These are phyloP conservation scores for Alternaria brassicae DNA, from an alignment of 2,329 filamentous ascomycete species.

Conservation along the genomic window DNA sequence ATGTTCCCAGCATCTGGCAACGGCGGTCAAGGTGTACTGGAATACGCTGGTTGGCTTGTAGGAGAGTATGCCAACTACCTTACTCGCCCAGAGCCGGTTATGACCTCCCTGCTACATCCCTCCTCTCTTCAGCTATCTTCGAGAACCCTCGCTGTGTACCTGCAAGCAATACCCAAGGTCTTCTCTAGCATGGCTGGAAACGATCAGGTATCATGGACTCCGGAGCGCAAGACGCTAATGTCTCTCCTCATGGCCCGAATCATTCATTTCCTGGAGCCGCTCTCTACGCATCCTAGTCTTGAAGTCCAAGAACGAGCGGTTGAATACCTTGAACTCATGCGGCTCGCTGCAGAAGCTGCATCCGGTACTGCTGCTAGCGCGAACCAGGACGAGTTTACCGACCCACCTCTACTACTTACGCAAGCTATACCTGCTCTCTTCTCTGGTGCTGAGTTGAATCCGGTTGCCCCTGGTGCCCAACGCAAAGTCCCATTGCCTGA, in stretches of 20 bases:
- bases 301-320: constrained; percentile 96
- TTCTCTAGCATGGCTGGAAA: constrained; percentile 75
- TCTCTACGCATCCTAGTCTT: constrained; percentile 82
- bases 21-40: constrained; percentile 69
- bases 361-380: constrained; percentile 65
- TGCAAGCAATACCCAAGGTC: constrained; percentile 87
- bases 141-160: constrained; percentile 74
- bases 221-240: constrained; percentile 74
- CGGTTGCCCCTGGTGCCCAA: constrained; percentile 83
- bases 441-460: constrained; percentile 85
- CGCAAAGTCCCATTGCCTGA: constrained; percentile 82
- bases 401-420: constrained; percentile 83
- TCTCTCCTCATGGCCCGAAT: constrained; percentile 82
- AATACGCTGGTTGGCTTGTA: constrained; percentile 81
- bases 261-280: constrained; percentile 78
- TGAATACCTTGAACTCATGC: constrained; percentile 88
- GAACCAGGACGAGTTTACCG: constrained; percentile 71
- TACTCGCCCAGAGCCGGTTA: constrained; percentile 71
- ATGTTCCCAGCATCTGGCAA: constrained; percentile 60
- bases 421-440: constrained; percentile 92
- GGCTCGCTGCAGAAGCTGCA: constrained; percentile 82
- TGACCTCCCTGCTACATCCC: constrained; percentile 76
- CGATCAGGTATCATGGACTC: constrained; percentile 71
- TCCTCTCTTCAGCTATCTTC: constrained; percentile 65
- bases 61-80: constrained; percentile 86